These are phyloP conservation scores for Solanum acaule DNA, from an alignment of 257 asterid genomes.

Conservation along the genomic window DNA sequence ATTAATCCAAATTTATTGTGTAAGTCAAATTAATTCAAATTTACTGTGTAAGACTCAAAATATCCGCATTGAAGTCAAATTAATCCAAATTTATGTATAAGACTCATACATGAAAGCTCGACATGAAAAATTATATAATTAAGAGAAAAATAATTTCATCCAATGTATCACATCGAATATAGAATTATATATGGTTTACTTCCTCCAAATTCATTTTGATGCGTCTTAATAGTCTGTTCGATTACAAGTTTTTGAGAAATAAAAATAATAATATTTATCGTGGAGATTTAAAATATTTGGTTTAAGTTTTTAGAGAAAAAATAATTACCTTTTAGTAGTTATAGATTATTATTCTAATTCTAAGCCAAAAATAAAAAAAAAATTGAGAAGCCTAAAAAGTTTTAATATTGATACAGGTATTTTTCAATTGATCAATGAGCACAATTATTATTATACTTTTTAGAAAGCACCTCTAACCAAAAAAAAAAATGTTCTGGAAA, in stretches of 20 bases:
- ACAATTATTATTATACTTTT: neutral
- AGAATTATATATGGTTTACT: neutral
- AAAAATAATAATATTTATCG: no score
- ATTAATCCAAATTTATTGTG: neutral
- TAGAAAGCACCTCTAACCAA: neutral
- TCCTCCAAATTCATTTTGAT: neutral
- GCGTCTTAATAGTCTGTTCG: no score
- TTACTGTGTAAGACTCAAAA: neutral
- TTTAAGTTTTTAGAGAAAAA: neutral
- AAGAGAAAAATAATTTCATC: neutral
- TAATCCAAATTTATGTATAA: neutral
- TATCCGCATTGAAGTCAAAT: neutral
- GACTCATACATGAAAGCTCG: neutral
- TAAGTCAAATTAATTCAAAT: no score
- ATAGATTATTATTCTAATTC: neutral
- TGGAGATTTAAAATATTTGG: neutral
- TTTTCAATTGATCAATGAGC: neutral
- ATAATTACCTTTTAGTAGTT: neutral
- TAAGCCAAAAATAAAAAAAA: no score
- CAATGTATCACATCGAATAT: neutral
- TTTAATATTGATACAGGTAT: neutral
- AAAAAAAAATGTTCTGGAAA: neutral
- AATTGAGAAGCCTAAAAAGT: neutral
- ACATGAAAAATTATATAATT: no score
- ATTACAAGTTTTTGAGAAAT: neutral